These are phyloP conservation scores for Epichloe amarillans DNA, from an alignment of 2,329 filamentous ascomycete species.

Conservation along the genomic window DNA sequence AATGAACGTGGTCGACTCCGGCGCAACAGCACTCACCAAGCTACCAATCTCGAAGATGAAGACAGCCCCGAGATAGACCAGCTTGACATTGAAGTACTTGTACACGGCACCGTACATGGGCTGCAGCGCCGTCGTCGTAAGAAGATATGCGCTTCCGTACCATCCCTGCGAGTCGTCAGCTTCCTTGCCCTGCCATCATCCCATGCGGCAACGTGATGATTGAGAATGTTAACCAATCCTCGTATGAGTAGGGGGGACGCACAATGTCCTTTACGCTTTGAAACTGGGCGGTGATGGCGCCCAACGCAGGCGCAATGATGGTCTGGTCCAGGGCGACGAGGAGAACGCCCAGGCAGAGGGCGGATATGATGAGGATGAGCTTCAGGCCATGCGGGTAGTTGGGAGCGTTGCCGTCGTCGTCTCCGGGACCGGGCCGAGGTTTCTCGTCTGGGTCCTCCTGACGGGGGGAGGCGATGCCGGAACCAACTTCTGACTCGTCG, in stretches of 20 bases:
- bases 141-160: constrained; percentile 36
- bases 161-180: constrained; percentile 21
- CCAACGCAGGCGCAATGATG: constrained; percentile 38
- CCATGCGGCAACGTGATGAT: not conserved
- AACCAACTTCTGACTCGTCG: constrained; percentile 19
- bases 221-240: no score
- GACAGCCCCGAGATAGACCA: constrained; percentile 27
- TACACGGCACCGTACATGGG: constrained; percentile 37
- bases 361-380: constrained; percentile 27
- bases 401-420: constrained; percentile 9
- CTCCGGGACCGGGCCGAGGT: not conserved
- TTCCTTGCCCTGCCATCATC: not conserved
- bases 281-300: constrained; percentile 35
- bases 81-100: constrained; percentile 36
- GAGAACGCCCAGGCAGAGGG: constrained; percentile 33
- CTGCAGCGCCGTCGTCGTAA: constrained; percentile 35
- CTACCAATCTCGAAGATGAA: constrained; percentile 32
- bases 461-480: constrained; percentile 9
- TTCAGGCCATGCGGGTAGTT: constrained; percentile 27
- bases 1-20: constrained; percentile 34
- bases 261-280: constrained; percentile 32
- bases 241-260: constrained; percentile 8
- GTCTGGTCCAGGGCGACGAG: constrained; percentile 38
- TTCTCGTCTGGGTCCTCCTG: not conserved
- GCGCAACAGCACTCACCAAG: constrained; percentile 30